phyloP scores from a whole-genome alignment of 2,329 filamentous ascomycete species.

The Colletotrichum musae region DNA sequence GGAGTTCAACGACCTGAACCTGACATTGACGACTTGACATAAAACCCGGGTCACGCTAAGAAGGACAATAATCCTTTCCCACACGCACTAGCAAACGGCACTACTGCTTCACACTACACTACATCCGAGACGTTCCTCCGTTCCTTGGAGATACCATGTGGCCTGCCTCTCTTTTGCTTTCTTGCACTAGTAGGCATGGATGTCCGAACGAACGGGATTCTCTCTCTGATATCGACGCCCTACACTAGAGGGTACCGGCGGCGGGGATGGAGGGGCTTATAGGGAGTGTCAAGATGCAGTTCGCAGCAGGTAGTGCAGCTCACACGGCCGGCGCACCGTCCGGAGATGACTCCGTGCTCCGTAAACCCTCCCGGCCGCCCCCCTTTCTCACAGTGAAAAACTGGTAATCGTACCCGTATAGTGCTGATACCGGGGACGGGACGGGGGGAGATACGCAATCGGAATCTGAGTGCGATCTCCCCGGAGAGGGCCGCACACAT shows the following conservation, averaged over 20 bases:
- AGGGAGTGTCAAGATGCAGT: too few species aligned
- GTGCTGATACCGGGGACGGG: too few species aligned
- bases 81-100: slow-evolving; percentile 3
- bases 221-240: background rate
- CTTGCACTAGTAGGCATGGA: too few species aligned
- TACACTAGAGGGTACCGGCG: too few species aligned
- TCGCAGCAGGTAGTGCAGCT: too few species aligned
- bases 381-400: background rate
- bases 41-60: background rate
- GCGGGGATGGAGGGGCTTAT: too few species aligned
- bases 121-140: slow-evolving; percentile 31
- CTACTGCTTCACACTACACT: slow-evolving; percentile 31
- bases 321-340: background rate
- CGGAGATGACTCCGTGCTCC: background rate
- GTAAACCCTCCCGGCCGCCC: too few species aligned
- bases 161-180: too few species aligned
- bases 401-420: too few species aligned
- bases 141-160: background rate
- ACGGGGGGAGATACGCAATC: too few species aligned
- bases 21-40: background rate
- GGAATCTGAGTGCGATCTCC: background rate
- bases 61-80: background rate
- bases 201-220: background rate
- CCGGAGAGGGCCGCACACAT: background rate
- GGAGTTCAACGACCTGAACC: too few species aligned